Percentiles rank a stretch among this genome's conserved stretches.
Conservation (phyloP, 2,329 filamentous ascomycete species). For the Aspergillus fructus region DNA sequence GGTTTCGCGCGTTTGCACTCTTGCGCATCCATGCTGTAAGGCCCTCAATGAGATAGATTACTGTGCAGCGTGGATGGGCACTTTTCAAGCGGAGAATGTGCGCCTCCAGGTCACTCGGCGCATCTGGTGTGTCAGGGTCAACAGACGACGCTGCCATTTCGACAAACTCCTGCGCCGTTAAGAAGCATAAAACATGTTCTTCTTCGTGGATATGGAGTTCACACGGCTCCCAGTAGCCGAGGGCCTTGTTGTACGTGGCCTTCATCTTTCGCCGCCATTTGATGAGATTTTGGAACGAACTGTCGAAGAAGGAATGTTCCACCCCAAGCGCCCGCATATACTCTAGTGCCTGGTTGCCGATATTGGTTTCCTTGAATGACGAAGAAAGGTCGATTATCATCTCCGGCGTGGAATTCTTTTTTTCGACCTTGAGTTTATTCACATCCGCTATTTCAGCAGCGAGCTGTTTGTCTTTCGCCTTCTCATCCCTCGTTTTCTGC, state of each 20-base stretch:
- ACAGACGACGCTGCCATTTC: slow-evolving; percentile 51
- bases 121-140: slow-evolving; percentile 22
- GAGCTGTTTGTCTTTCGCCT: slow-evolving; percentile 61
- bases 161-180: slow-evolving; percentile 67
- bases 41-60: slow-evolving; percentile 73
- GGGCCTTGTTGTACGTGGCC: slow-evolving; percentile 61
- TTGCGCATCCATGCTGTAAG: slow-evolving; percentile 65
- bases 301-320: slow-evolving; percentile 40
- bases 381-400: slow-evolving; percentile 73
- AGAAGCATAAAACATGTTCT: slow-evolving; percentile 60
- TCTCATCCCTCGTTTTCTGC: slow-evolving; percentile 52
- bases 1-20: slow-evolving; percentile 66
- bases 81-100: slow-evolving; percentile 59
- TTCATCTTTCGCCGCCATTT: slow-evolving; percentile 69
- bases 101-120: slow-evolving; percentile 52
- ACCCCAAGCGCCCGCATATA: slow-evolving; percentile 45
- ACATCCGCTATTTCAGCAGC: slow-evolving; percentile 68
- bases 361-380: slow-evolving; percentile 50
- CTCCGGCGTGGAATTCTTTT: slow-evolving; percentile 69
- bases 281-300: slow-evolving; percentile 52
- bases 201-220: slow-evolving; percentile 52
- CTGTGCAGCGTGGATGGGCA: slow-evolving; percentile 52
- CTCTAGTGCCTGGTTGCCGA: slow-evolving; percentile 45
- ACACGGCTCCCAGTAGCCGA: slow-evolving; percentile 65
- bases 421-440: slow-evolving; percentile 71